Evolutionary conservation across 2,329 filamentous ascomycete genomes (phyloP).

Genomic region (Fusarium buharicum): DNA sequence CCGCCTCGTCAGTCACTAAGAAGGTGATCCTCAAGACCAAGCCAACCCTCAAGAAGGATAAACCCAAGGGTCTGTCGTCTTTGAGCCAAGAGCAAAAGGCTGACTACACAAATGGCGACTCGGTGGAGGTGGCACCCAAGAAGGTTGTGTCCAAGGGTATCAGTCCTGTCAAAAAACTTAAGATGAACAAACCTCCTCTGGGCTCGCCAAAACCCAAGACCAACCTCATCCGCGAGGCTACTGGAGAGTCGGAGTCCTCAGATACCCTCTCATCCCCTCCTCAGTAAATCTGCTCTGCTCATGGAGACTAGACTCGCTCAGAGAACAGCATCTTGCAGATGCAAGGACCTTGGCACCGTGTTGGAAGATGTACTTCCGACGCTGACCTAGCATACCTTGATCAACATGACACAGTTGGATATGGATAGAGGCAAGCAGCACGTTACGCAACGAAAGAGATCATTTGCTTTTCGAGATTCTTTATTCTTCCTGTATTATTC

Average conservation of each 20-base stretch:
- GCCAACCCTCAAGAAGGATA: conserved; percentile 63
- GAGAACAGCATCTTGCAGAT: conserved; percentile 7
- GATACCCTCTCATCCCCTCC: conserved; percentile 67
- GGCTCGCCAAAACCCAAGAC: conserved; percentile 61
- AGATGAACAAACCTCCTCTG: conserved; percentile 57
- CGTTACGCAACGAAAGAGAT: conserved; percentile 26
- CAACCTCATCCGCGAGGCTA: conserved; percentile 58
- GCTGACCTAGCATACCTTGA: conserved; percentile 9
- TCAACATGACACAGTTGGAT: conserved; percentile 39
- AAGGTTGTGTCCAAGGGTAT: conserved; percentile 51
- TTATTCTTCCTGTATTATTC: conserved; percentile 43
- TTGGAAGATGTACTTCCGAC: background rate
- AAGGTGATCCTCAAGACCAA: conserved; percentile 68
- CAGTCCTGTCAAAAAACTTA: conserved; percentile 57
- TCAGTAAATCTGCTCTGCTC: conserved; percentile 13
- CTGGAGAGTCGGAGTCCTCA: conserved; percentile 66
- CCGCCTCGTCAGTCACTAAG: conserved; percentile 54
- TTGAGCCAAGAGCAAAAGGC: conserved; percentile 61
- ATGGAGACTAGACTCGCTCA: background rate
- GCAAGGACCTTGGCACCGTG: background rate
- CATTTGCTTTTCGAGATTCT: conserved; percentile 20
- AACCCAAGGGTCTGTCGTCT: conserved; percentile 61
- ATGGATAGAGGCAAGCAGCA: conserved; percentile 42
- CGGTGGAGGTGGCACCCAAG: conserved; percentile 50
- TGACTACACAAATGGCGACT: conserved; percentile 45